phyloP scores from a whole-genome alignment of 345 rosid genomes.

The Litchi chinensis region DNA sequence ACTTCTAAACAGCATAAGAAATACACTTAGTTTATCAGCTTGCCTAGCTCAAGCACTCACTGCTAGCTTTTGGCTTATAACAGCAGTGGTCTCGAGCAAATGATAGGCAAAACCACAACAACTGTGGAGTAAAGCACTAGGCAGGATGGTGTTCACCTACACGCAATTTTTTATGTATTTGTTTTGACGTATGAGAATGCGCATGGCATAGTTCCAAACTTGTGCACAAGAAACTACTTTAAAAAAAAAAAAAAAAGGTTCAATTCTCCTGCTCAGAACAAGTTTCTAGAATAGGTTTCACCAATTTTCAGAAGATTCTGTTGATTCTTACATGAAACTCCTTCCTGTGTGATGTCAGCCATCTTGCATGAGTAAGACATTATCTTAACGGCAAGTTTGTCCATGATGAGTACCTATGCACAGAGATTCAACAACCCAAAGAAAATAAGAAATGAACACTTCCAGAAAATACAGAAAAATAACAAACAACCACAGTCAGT shows the following conservation, averaged over 20 bases:
- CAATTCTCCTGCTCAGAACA: neutral
- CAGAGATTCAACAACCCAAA: conserved; percentile 3
- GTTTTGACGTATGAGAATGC: neutral
- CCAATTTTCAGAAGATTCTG: conserved; percentile 8
- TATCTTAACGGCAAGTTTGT: conserved; percentile 88
- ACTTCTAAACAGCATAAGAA: neutral
- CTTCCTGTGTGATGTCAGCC: conserved; percentile 97
- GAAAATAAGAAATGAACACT: neutral
- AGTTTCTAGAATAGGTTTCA: neutral
- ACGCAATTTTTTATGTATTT: neutral
- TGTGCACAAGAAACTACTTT: neutral
- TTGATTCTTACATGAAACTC: conserved; percentile 83
- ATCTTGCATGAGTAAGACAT: conserved; percentile 95
- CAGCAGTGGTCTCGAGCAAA: neutral
- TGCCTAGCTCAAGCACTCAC: conserved; percentile 8
- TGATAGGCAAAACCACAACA: neutral
- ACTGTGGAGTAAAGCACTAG: neutral
- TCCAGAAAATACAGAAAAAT: neutral
- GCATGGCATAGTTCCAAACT: neutral
- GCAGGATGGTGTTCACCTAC: neutral
- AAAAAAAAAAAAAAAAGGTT: no score
- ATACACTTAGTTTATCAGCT: conserved; percentile 3
- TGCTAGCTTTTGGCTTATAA: neutral
- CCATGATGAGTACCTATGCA: conserved; percentile 91
- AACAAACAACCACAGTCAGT: conserved; percentile 4